These are phyloP conservation scores for Leucogyrophana mollusca DNA, from an alignment of 768 basidiomycete genomes.

Conservation along the genomic window DNA sequence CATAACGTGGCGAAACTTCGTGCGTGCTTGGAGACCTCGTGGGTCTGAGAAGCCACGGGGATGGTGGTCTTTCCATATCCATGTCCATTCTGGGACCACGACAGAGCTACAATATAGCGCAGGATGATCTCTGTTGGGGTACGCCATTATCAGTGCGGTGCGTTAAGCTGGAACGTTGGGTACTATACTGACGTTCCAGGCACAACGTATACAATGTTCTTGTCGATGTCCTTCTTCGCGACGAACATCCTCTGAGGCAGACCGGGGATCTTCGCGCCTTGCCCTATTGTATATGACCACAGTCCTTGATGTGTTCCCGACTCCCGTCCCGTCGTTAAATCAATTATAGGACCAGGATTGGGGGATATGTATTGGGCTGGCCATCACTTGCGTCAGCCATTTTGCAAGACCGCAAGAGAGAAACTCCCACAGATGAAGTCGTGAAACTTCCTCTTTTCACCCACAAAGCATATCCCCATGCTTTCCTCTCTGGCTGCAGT, in stretches of 20 bases:
- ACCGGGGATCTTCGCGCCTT: slow-evolving; percentile 68
- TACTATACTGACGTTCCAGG: slow-evolving; percentile 56
- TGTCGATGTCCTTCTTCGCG: slow-evolving; percentile 58
- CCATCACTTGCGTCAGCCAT: too few relatives aligned
- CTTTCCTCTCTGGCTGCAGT: slow-evolving; percentile 81
- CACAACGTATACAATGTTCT: slow-evolving; percentile 75
- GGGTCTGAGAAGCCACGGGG: slow-evolving; percentile 43
- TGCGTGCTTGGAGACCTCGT: slow-evolving; percentile 45
- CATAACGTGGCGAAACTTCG: slow-evolving; percentile 77
- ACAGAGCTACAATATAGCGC: slow-evolving; percentile 45
- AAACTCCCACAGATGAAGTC: slow-evolving; percentile 64
- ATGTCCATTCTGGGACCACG: slow-evolving; percentile 53
- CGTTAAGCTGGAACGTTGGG: not conserved
- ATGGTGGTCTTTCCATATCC: slow-evolving; percentile 72
- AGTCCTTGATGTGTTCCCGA: slow-evolving; percentile 70
- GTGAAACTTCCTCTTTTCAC: slow-evolving; percentile 70
- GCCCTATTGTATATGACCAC: slow-evolving; percentile 86
- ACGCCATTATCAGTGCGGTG: not conserved
- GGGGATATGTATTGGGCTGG: slow-evolving; percentile 79
- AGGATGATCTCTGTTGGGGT: slow-evolving; percentile 52
- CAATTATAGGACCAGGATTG: slow-evolving; percentile 67
- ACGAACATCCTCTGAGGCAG: slow-evolving; percentile 67
- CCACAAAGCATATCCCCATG: slow-evolving; percentile 95
- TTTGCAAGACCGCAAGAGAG: not conserved
- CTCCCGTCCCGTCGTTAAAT: slow-evolving; percentile 49